Base-by-base conservation (phyloP, 495 filamentous ascomycete species). In the Penicillium manginii region DNA sequence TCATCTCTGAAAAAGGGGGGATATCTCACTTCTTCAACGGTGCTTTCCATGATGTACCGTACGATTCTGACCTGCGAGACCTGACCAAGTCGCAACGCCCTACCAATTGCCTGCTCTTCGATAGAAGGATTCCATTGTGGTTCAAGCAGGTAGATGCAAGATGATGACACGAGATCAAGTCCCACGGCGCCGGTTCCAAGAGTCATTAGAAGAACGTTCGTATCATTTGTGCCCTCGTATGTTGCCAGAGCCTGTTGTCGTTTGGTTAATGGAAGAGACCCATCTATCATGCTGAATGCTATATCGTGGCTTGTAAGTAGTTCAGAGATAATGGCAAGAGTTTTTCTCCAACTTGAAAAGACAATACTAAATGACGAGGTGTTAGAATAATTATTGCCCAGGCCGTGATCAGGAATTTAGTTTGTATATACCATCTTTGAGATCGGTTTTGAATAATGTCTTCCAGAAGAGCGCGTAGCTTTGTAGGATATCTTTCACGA, bases 81-180 rank as follows among this genome's bases (percentile, higher is more conserved):
- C 18, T 58, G 55, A 9, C 55, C 55, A 18, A 58, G 33, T 23
- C 55, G 55, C 12, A 58, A 14, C 12, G 47, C 55, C 21, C 55
- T 15, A 2, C 33, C 21, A 12, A 52, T 58, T n/a, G 55, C 55
- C 22, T 58, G 55, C 22, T 26, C 47, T 52, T 58, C 55, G n/a
- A 58, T 45, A 1, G 47, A 29, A 6, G 55, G 55, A 22, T 58
- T 58, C 55, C 55, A 58, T 23, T 58, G 55, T 33, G 55, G 55
- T 33, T 58, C 55, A 21, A 58, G 33, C 29, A 58, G 32, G 18
- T 42, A 51, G 9, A 58, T 50, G n/a, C 55, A 42, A 31, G 17
- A 29, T 29, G 47, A 26, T 4, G 55, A 58, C 12, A 22, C 19
- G 11, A 50, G 50, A 9, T 58, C 50, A 5, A 58, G 33, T 11